Percentiles rank a stretch among this genome's conserved stretches.
phyloP scores from a whole-genome alignment of 1,284 basidiomycete genomes.

The Rhodofomes roseus region DNA sequence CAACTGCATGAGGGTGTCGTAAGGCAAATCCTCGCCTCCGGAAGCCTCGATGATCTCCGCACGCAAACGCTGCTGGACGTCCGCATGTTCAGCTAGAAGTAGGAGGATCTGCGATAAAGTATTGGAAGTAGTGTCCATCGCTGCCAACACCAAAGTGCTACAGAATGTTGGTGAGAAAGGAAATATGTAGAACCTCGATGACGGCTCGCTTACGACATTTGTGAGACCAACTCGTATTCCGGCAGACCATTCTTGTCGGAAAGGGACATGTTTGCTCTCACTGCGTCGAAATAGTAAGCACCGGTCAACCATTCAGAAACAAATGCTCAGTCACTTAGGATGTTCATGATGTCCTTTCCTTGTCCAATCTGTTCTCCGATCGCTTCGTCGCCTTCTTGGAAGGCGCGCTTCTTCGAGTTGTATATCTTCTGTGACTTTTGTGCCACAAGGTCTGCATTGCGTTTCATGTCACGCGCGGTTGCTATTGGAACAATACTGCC shows the following conservation, averaged over 20 bases:
- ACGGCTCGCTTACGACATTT: not conserved
- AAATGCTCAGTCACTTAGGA: not conserved
- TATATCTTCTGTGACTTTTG: constrained; percentile 11
- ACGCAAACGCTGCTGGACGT: constrained; percentile 6
- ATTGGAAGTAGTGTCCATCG: not conserved
- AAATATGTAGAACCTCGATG: not conserved
- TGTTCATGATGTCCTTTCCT: constrained; percentile 23
- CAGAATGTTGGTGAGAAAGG: not conserved
- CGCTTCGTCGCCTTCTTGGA: constrained; percentile 22
- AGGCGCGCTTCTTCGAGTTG: constrained; percentile 16
- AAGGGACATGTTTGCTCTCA: not conserved
- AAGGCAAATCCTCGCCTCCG: constrained; percentile 7
- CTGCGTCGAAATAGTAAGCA: not conserved
- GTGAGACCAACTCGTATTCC: not conserved
- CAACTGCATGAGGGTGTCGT: constrained; percentile 13
- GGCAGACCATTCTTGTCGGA: not conserved
- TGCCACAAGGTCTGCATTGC: constrained; percentile 15
- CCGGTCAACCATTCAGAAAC: not conserved
- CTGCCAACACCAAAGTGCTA: not conserved
- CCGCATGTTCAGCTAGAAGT: constrained; percentile 3
- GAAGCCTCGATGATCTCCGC: not conserved
- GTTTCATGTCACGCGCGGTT: not conserved
- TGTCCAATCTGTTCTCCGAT: constrained; percentile 21
- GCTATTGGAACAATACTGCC: not conserved
- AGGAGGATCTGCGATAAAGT: not conserved